Evolutionary conservation across 345 rosid genomes (phyloP).

Genomic region (Euphorbia lathyris): DNA sequence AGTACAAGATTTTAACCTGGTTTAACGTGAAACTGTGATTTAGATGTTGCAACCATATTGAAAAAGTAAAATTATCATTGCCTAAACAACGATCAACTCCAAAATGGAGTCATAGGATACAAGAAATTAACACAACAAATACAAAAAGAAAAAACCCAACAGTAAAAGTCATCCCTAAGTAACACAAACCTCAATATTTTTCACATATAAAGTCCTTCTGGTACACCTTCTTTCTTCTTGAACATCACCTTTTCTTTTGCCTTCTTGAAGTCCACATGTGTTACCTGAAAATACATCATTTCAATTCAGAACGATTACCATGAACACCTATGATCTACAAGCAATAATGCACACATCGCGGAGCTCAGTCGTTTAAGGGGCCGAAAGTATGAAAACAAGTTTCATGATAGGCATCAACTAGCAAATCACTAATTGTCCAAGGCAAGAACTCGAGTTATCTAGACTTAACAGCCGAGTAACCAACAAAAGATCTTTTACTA

Average conservation of each 20-base stretch:
- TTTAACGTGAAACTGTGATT: background rate
- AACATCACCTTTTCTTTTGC: slow-evolving; percentile 98
- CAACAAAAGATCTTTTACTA: background rate
- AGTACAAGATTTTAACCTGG: background rate
- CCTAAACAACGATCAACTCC: background rate
- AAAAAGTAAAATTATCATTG: background rate
- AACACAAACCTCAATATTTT: background rate
- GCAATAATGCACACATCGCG: no score
- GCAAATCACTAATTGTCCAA: no score
- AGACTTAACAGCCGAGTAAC: background rate
- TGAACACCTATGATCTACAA: background rate
- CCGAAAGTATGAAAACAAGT: no score
- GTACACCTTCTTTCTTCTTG: slow-evolving; percentile 99
- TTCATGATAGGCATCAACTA: background rate
- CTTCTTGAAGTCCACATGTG: slow-evolving; percentile 84
- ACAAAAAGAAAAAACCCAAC: background rate
- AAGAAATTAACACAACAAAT: background rate
- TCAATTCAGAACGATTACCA: background rate
- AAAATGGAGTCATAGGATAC: background rate
- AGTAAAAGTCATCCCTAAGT: background rate
- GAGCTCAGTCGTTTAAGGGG: no score
- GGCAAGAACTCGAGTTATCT: background rate
- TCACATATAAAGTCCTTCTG: slow-evolving; percentile 97
- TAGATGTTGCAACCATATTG: background rate
- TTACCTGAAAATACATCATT: slow-evolving; percentile 49